Evolutionary conservation across 2,329 filamentous ascomycete species (phyloP).

Genomic region (Scedosporium minutisporum): DNA sequence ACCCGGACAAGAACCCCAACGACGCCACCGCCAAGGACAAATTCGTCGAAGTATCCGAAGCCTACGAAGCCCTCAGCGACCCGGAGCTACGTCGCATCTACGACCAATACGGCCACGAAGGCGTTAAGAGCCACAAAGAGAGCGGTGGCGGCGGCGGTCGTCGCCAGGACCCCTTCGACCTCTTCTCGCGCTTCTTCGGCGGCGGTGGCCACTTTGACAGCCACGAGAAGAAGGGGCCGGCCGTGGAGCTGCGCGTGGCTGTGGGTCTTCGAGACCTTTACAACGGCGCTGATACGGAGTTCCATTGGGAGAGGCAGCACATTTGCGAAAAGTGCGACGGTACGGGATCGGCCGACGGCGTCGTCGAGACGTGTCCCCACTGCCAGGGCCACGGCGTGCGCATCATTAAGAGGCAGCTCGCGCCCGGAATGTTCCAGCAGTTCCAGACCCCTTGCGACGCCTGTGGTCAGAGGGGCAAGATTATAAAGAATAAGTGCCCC

Average conservation of each 20-base stretch:
- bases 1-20: conserved; percentile 96
- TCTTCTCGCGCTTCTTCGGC: conserved; percentile 95
- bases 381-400: conserved; percentile 77
- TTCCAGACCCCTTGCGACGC: conserved; percentile 84
- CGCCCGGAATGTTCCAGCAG: conserved; percentile 97
- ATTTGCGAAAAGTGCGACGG: conserved; percentile 91
- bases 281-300: conserved; percentile 76
- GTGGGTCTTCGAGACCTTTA: conserved; percentile 87
- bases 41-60: conserved; percentile 89
- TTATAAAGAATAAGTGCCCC: conserved; percentile 75
- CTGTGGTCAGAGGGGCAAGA: conserved; percentile 81
- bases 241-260: conserved; percentile 77
- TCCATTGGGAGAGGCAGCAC: conserved; percentile 86
- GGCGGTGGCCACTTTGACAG: conserved; percentile 76
- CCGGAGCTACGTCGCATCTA: conserved; percentile 77
- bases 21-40: conserved; percentile 75
- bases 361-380: conserved; percentile 67
- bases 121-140: conserved; percentile 72
- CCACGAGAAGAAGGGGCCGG: conserved; percentile 71
- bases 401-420: conserved; percentile 83
- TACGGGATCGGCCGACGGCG: conserved; percentile 70
- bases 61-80: conserved; percentile 85
- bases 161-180: conserved; percentile 82
- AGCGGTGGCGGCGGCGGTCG: conserved; percentile 50
- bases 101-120: conserved; percentile 89